A percentile compares a stretch with the other conserved stretches of the same genome.
Conservation (phyloP, 306 rosid genomes). For the Ormosia emarginata region DNA sequence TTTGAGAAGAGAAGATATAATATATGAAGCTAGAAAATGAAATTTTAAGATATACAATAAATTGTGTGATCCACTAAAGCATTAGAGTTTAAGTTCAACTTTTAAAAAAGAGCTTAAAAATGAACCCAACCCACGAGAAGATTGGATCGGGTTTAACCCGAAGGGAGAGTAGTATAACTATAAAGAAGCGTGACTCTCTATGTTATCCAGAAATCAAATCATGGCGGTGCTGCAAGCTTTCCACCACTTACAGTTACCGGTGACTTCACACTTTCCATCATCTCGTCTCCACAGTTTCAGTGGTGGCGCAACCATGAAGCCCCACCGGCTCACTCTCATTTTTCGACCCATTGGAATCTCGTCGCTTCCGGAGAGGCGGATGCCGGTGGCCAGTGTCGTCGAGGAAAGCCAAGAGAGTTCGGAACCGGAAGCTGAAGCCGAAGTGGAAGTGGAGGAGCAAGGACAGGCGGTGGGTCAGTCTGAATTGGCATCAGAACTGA, state of each 20-base stretch:
- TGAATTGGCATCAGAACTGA: constrained; percentile 65
- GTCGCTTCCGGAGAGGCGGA: neutral
- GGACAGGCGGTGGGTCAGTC: neutral
- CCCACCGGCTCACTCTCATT: constrained; percentile 5
- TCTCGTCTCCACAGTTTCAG: neutral
- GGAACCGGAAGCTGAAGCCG: constrained; percentile 34
- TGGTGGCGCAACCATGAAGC: neutral
- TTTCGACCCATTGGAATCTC: neutral
- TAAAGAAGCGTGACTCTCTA: too few species aligned
- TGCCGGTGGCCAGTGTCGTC: constrained; percentile 27
- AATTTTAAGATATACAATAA: too few species aligned
- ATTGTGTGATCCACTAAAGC: too few species aligned
- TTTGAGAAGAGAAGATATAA: too few species aligned
- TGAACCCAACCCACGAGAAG: too few species aligned
- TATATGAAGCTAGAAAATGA: too few species aligned
- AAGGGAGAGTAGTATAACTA: too few species aligned
- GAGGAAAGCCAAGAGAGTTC: constrained; percentile 59
- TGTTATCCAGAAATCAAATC: constrained; percentile 17
- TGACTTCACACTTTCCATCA: neutral
- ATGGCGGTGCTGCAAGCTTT: constrained; percentile 37
- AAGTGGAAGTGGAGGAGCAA: constrained; percentile 16
- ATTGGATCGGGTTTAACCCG: too few species aligned
- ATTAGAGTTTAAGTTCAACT: too few species aligned
- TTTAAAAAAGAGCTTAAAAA: too few species aligned
- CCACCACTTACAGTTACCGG: constrained; percentile 18